Base-by-base conservation (phyloP, 2,329 filamentous ascomycete genomes). In the Microsporum ferrugineum region DNA sequence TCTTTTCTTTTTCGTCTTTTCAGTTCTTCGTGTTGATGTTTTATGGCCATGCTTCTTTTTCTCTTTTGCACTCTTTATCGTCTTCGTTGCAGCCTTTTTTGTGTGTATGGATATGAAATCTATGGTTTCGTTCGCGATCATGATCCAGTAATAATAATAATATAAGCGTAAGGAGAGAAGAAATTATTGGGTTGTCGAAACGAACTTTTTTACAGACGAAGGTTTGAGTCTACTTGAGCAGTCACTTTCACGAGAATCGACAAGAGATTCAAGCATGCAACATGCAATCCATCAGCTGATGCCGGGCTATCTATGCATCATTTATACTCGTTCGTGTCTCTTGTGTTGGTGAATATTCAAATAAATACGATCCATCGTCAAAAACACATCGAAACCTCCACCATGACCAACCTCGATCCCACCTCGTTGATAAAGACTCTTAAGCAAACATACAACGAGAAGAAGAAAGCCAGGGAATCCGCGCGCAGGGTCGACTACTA, bases 1-100 rank as follows among this genome's bases (percentile, higher is more conserved):
- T 59, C 67, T 65, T 60, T 68, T 68, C 69, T 67, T 67, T 69
- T 65, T 66, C 60, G 61, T 65, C 63, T 64, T 45, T 61, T 61
- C 59, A 60, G 62, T 60, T 67, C 60, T 62, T 62, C 36, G 17
- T 57, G 36, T 57, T 57, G 29, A 41, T 57, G 55, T 57, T 23
- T 31, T 51, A 51, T 57, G 55, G 55, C 23, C 27, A 57, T 43
- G 55, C 14, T 17, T 56, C 41, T 43, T 34, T 55, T 2, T 55
- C 14, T 55, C 14, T 36, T 12, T 34, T 34, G 14, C 49, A 8
- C 45, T 51, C 45, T 55, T 55, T 34, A 36, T 34, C n/a, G 51
- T 55, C 27, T 34, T 33, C 10, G 14, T 17, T 36, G 31, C 31
- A 34, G 12, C 14, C 14, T 55, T 34, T 36, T 55, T 51, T 51